Base-by-base conservation (phyloP, 1,284 basidiomycete species). In the Cutaneotrichosporon cutaneum region DNA sequence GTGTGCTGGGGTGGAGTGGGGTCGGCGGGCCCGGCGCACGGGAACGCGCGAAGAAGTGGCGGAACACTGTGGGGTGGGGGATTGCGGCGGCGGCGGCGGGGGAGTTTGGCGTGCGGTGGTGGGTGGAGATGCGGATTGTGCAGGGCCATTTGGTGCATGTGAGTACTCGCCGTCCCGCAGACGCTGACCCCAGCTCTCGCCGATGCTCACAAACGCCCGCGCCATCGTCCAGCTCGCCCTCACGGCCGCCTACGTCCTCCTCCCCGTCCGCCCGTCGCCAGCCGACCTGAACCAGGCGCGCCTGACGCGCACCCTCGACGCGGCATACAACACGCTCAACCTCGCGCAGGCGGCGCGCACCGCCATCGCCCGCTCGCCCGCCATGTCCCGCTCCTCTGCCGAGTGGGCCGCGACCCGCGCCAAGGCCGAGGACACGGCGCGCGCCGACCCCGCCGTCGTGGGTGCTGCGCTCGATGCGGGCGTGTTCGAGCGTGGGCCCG, bases 141-240 rank as follows among this genome's bases (percentile, higher is more conserved):
- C 59, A 76, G 21, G 71, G 72, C 10, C 68, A 75, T 56, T 62
- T 64, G 26, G 18, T 68, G 2, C 72, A 74, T 60, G 75, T 76
- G 56, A 66, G 75, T 72, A n/a, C n/a, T n/a, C n/a, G n/a, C n/a
- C n/a, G n/a, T n/a, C n/a, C n/a, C n/a, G n/a, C n/a, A n/a, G n/a
- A n/a, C n/a, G 39, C 56, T 64, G 55, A 59, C 56, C 16, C 13
- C 56, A 76, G 73, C 68, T 77, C 36, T 61, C 70, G 21, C 27
- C 70, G 1, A 52, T 57, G 0, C 69, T 76, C 8, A 54, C 70
- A 45, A 67, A 61, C 2, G 11, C 66, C 18, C 69, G 75, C 22
- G 56, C 64, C 6, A 51, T 73, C 44, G 42, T 57, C 35, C 66
- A 75, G 14, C 57, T 71, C 33, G 33, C 67, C 22, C 27, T 70